A percentile compares a stretch with the other conserved stretches of the same genome.
These are phyloP conservation scores for Waltergamsia citrina DNA, from an alignment of 2,329 filamentous ascomycete genomes.

Conservation along the genomic window DNA sequence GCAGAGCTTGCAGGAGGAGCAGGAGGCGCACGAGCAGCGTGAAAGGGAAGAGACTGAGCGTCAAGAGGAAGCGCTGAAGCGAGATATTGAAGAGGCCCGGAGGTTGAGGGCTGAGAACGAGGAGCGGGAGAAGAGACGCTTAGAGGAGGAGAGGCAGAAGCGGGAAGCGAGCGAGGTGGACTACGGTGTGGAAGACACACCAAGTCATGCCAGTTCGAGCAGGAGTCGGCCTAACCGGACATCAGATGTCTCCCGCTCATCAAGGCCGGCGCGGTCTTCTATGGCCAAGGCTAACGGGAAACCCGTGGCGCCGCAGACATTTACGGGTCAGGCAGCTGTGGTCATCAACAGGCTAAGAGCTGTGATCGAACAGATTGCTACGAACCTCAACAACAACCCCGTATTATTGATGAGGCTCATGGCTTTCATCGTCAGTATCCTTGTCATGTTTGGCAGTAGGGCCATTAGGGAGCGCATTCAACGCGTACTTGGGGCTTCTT, in stretches of 20 bases:
- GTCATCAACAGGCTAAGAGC: constrained; percentile 42
- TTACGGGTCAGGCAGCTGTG: constrained; percentile 39
- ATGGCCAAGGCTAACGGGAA: constrained; percentile 17
- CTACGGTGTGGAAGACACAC: constrained; percentile 53
- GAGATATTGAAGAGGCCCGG: constrained; percentile 47
- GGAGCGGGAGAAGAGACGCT: constrained; percentile 38
- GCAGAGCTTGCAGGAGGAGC: constrained; percentile 75
- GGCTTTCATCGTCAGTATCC: constrained; percentile 69
- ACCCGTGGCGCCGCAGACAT: constrained; percentile 20
- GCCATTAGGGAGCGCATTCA: constrained; percentile 67
- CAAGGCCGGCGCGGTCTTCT: constrained; percentile 14
- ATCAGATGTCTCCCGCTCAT: constrained; percentile 18
- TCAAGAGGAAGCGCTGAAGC: constrained; percentile 47
- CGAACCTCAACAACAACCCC: constrained; percentile 45
- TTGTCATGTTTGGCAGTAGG: constrained; percentile 65
- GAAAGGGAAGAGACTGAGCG: constrained; percentile 49
- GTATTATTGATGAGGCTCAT: constrained; percentile 52
- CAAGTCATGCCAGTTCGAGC: constrained; percentile 24
- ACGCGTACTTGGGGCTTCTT: constrained; percentile 57
- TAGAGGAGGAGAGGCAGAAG: constrained; percentile 43
- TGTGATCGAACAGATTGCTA: constrained; percentile 40
- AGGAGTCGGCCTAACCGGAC: constrained; percentile 19
- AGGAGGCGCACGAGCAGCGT: constrained; percentile 58
- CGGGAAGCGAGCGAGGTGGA: constrained; percentile 52
- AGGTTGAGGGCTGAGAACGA: constrained; percentile 49